phyloP scores from a whole-genome alignment of 2,329 filamentous ascomycete genomes.

The Xylaria sp. region DNA sequence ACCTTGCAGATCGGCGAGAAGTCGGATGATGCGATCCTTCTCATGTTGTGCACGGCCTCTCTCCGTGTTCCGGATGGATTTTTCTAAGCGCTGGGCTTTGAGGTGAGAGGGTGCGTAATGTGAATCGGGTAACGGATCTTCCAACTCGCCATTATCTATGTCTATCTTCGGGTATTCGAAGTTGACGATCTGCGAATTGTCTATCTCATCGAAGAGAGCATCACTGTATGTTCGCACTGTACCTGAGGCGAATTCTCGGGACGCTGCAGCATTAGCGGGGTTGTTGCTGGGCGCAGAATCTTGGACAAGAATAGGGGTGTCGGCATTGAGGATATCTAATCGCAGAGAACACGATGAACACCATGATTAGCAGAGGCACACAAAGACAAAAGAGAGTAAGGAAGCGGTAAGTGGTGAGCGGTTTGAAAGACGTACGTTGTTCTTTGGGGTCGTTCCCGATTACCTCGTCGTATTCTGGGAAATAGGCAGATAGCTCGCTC shows the following conservation, averaged over 20 bases:
- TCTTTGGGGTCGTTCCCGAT: constrained; percentile 80
- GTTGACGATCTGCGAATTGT: constrained; percentile 52
- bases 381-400: background rate
- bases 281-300: constrained; percentile 42
- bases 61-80: constrained; percentile 58
- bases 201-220: constrained; percentile 50
- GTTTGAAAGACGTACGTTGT: constrained; percentile 54
- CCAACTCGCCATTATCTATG: constrained; percentile 36
- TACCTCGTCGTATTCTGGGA: constrained; percentile 89
- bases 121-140: constrained; percentile 53
- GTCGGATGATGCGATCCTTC: constrained; percentile 57
- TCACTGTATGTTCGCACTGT: constrained; percentile 51
- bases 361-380: constrained; percentile 12
- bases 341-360: constrained; percentile 9
- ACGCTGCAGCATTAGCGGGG: constrained; percentile 25
- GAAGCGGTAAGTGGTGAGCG: background rate
- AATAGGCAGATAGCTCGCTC: constrained; percentile 86
- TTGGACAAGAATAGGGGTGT: constrained; percentile 67
- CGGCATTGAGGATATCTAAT: constrained; percentile 64
- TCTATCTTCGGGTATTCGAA: constrained; percentile 49
- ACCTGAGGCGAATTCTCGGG: constrained; percentile 33
- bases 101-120: constrained; percentile 51
- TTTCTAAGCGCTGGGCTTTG: constrained; percentile 55
- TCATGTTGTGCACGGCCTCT: constrained; percentile 62
- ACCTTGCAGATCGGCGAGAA: constrained; percentile 77